Percentiles rank a stretch among this genome's conserved stretches.
Evolutionary conservation across 306 rosid genomes (phyloP).

Genomic region (Cicer cuneatum): DNA sequence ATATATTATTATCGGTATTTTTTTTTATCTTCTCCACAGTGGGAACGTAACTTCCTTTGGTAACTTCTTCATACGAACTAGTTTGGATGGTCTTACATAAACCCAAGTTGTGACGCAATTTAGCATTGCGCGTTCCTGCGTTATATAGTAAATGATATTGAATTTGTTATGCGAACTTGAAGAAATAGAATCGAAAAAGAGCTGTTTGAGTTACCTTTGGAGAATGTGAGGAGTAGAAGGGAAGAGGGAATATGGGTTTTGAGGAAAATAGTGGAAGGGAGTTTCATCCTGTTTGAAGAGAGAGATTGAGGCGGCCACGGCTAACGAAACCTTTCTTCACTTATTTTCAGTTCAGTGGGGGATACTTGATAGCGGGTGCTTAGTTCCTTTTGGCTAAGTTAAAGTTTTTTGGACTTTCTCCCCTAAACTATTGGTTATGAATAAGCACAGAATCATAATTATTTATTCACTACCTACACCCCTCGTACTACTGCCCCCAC

Average conservation of each 20-base stretch:
- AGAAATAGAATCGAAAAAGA: background rate
- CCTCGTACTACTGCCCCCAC: too few relatives aligned
- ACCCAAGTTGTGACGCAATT: constrained; percentile 49
- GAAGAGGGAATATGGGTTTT: constrained; percentile 60
- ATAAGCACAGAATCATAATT: too few relatives aligned
- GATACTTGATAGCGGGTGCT: too few relatives aligned
- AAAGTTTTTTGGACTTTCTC: too few relatives aligned
- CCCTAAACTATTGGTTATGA: too few relatives aligned
- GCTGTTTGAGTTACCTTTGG: constrained; percentile 52
- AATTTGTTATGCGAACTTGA: background rate
- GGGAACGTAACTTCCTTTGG: constrained; percentile 80
- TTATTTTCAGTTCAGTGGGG: too few relatives aligned
- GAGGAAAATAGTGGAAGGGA: constrained; percentile 66
- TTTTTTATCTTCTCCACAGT: constrained; percentile 47
- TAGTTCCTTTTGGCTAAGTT: too few relatives aligned
- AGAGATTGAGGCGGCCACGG: background rate
- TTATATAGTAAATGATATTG: background rate
- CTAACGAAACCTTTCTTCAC: background rate
- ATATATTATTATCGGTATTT: constrained; percentile 32
- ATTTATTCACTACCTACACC: too few relatives aligned
- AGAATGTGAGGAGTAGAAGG: constrained; percentile 43
- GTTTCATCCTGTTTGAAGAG: constrained; percentile 47
- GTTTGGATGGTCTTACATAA: constrained; percentile 69
- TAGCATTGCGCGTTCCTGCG: constrained; percentile 43
- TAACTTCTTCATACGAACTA: constrained; percentile 72